Percentiles rank a stretch among this genome's conserved stretches.
Conservation (phyloP, 768 basidiomycete genomes). For the Tulasnella sp. region DNA sequence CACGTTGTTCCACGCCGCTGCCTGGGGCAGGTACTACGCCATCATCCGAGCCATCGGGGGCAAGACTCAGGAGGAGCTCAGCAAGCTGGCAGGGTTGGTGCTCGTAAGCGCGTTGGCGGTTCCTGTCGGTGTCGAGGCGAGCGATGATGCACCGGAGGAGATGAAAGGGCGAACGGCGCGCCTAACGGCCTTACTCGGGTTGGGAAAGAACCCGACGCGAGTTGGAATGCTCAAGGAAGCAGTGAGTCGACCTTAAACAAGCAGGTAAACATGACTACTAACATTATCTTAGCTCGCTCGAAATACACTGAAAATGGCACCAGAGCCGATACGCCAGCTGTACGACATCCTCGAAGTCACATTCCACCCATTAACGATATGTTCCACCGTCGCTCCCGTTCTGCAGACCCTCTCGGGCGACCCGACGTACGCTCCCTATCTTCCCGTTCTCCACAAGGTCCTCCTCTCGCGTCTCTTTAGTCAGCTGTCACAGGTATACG, state of each 20-base stretch:
- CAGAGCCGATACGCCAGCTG: conserved; percentile 58
- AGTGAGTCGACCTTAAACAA: conserved; percentile 35
- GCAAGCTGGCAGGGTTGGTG: conserved; percentile 79
- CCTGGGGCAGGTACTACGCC: conserved; percentile 80
- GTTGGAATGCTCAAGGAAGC: conserved; percentile 80
- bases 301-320: conserved; percentile 72
- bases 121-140: conserved; percentile 53
- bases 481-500: conserved; percentile 89
- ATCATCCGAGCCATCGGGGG: conserved; percentile 62
- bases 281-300: conserved; percentile 51
- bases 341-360: conserved; percentile 86
- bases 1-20: conserved; percentile 90
- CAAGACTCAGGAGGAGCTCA: conserved; percentile 65
- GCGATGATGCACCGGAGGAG: conserved; percentile 40
- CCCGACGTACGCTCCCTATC: conserved; percentile 64
- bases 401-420: conserved; percentile 49
- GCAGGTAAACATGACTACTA: conserved; percentile 5
- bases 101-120: conserved; percentile 89
- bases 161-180: conserved; percentile 60
- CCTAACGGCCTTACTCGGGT: conserved; percentile 74
- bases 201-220: conserved; percentile 75
- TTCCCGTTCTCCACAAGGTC: conserved; percentile 82
- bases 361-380: conserved; percentile 85
- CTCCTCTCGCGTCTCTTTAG: conserved; percentile 83
- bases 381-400: conserved; percentile 65